phyloP scores from a whole-genome alignment of 345 rosid genomes.

The Trapa incisa region DNA sequence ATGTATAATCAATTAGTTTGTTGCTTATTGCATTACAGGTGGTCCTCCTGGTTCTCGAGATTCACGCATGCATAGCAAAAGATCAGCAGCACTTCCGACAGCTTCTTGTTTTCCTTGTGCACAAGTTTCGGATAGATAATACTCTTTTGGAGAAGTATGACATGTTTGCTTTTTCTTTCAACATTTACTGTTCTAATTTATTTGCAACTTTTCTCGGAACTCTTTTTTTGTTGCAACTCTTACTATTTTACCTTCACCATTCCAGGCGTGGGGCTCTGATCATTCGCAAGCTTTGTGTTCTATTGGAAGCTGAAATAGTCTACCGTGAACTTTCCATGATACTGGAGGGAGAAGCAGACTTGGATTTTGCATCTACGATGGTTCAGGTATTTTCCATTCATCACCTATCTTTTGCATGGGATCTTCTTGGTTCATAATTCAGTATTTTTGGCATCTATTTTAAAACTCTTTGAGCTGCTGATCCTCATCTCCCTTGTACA shows the following conservation, averaged over 20 bases:
- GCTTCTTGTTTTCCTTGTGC: conserved; percentile 80
- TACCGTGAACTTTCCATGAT: conserved; percentile 81
- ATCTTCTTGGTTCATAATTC: background rate
- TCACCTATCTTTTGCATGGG: background rate
- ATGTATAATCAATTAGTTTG: background rate
- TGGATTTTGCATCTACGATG: conserved; percentile 92
- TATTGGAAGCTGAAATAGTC: conserved; percentile 88
- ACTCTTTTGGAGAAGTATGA: conserved; percentile 88
- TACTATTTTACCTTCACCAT: conserved; percentile 7
- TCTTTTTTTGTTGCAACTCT: conserved; percentile 2
- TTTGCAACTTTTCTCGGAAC: conserved; percentile 4
- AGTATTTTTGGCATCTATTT: background rate
- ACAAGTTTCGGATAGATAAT: conserved; percentile 75
- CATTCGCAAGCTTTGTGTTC: conserved; percentile 83
- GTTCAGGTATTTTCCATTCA: conserved; percentile 57
- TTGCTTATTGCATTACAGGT: conserved; percentile 32
- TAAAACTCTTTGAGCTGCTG: background rate
- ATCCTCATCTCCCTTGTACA: conserved; percentile 20
- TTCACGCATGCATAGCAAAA: conserved; percentile 96
- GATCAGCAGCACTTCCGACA: conserved; percentile 84
- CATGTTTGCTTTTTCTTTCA: conserved; percentile 4
- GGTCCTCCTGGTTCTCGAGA: conserved; percentile 90
- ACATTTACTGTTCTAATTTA: conserved; percentile 3
- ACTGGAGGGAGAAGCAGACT: conserved; percentile 90
- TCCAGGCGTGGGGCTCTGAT: conserved; percentile 97